Evolutionary conservation across 192 early-diverging fungal genomes (phyloP), one percentile per base, ranked within the genome.

Genomic region (Physocladia obscura): DNA sequence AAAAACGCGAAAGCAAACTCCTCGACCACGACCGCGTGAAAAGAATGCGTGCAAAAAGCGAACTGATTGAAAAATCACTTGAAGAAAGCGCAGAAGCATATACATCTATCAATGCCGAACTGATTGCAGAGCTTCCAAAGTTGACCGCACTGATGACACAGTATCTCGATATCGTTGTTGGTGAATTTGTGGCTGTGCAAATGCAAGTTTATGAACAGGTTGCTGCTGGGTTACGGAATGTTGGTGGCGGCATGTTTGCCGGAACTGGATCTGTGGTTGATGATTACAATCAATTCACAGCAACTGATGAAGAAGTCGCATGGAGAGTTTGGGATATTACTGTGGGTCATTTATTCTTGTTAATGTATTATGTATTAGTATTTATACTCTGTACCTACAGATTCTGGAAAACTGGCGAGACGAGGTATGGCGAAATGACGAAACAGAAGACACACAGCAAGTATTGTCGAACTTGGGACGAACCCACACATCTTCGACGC

Each of bases 11-110:
- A 2, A 79, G 82, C 47, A 93, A 93, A 61, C 58, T 86, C 34
- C 60, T 93, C 31, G 91, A 93, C 62, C 86, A 87, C 75, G 90
- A 92, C 54, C 74, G 88, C 26, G 89, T 78, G 1, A 77, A 75
- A 51, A 77, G 81, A 31, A 84, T 91, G 55, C 78, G 81, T 50
- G 74, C 74, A 5, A 83, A 83, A 51, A 87, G 87, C 0, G 88
- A 88, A 62, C 54, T 85, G 77, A 76, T 81, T 56, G 90, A 91
- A 62, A 90, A 90, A 67, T 75, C 78, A 32, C 72, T 91, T 34
- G 77, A 82, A 32, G 83, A 88, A 21, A 89, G 88, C 0, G 87
- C 89, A 0, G 84, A 79, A 22, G 84, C 81, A 2, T 93, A 88
- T 56, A 62, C 56, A 1, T 83, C 87, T 1, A 85, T 93, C 58